Percentiles rank a stretch among this genome's conserved stretches.
Evolutionary conservation across 179 eudicot species (phyloP).

Genomic region (Vitellaria paradoxa): DNA sequence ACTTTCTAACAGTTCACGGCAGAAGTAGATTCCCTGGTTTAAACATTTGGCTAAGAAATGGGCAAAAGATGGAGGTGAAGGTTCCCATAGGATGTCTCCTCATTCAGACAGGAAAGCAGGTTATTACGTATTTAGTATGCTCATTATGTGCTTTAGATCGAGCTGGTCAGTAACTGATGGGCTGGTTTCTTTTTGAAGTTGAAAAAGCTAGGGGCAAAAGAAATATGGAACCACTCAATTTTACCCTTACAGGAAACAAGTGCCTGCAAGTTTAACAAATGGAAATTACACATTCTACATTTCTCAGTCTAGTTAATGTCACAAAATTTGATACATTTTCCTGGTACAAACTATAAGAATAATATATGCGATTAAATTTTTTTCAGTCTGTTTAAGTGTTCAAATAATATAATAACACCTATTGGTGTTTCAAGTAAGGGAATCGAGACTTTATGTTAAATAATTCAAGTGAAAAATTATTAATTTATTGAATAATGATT

Average conservation of each 20-base stretch:
- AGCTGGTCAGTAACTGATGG: not conserved
- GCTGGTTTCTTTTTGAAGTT: not conserved
- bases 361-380: not conserved
- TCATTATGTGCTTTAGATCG: not conserved
- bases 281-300: not conserved
- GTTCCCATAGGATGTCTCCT: slow-evolving; percentile 96
- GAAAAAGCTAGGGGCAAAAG: too few relatives aligned
- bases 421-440: not conserved
- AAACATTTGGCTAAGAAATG: slow-evolving; percentile 92
- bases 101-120: slow-evolving; percentile 98
- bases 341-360: not conserved
- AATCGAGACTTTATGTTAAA: not conserved
- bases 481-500: not conserved
- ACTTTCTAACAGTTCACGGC: slow-evolving; percentile 93
- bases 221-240: slow-evolving; percentile 1
- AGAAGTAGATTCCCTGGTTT: slow-evolving; percentile 95
- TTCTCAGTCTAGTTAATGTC: not conserved
- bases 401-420: not conserved
- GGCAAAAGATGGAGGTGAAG: slow-evolving; percentile 88
- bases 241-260: not conserved
- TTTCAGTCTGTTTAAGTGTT: not conserved
- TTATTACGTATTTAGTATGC: slow-evolving; percentile 11
- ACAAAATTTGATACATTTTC: not conserved
- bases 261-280: not conserved
- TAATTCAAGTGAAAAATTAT: not conserved